Base-by-base conservation (phyloP, 495 filamentous ascomycete genomes). In the Neurospora sp. region DNA sequence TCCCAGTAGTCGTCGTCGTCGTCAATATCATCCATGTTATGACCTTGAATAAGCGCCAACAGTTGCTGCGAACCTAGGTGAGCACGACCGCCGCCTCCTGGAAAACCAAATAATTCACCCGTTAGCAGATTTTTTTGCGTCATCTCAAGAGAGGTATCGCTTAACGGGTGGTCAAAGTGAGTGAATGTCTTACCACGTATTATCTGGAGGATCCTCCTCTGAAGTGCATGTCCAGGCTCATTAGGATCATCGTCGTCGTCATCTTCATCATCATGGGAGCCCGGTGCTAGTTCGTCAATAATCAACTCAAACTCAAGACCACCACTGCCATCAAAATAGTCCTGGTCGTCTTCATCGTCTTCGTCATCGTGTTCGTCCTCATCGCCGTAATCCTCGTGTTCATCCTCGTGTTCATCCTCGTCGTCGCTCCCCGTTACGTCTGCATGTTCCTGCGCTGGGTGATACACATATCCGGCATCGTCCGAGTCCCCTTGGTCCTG, bases 331-430 rank as follows among this genome's bases (percentile, higher is more conserved):
- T 81, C 83, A n/a, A 83, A 78, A 71, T 79, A 84, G 44, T 85
- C 83, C 11, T 82, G 81, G 35, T 85, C 84, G 9, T 84, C 83
- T 9, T 85, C 84, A 18, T 83, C 84, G 39, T 85, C 69, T 16
- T 87, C 84, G 83, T 86, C 70, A 77, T 88, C 86, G 74, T 86
- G 82, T 76, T 89, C 85, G 41, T 85, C 84, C 20, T 86, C 85
- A 12, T 83, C 76, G 35, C 80, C 80, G 12, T 83, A 82, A 35
- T 85, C 83, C 35, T 79, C 77, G 23, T 77, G 72, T 20, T 75
- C 72, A 35, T 85, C 83, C 35, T 79, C 77, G 23, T 77, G 72
- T 20, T 75, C 72, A 1, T 82, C 74, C 0, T 81, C 78, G 1
- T 82, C 70, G 3, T 78, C 75, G 20, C 78, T 79, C 18, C 74